These are phyloP conservation scores for Mycena citricolor DNA, from an alignment of 1,284 basidiomycete genomes.

Conservation along the genomic window DNA sequence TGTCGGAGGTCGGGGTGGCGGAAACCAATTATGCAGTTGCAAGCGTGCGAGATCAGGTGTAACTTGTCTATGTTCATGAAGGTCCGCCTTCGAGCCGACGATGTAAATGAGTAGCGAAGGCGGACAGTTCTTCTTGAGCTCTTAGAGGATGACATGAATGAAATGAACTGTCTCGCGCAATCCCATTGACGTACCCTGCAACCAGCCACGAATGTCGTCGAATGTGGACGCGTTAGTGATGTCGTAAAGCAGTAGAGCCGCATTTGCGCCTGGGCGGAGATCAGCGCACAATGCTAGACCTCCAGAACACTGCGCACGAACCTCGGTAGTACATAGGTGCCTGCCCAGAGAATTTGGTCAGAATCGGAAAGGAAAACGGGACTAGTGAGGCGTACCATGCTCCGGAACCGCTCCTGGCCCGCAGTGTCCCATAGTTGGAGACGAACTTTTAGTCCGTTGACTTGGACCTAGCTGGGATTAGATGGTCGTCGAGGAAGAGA, in stretches of 20 bases:
- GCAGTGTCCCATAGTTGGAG: constrained; percentile 94
- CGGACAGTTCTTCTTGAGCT: constrained; percentile 85
- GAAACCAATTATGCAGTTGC: constrained; percentile 82
- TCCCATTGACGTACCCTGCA: constrained; percentile 63
- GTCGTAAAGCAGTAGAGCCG: constrained; percentile 95
- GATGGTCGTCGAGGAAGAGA: neutral
- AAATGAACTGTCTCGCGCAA: constrained; percentile 22
- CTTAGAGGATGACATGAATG: constrained; percentile 44
- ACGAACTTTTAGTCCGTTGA: constrained; percentile 87
- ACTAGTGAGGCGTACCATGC: constrained; percentile 65
- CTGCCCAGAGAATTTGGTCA: constrained; percentile 41
- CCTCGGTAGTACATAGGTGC: constrained; percentile 99
- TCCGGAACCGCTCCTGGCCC: constrained; percentile 95
- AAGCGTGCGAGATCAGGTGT: constrained; percentile 78
- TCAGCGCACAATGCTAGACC: constrained; percentile 24
- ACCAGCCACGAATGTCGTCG: constrained; percentile 90
- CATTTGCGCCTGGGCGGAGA: constrained; percentile 70
- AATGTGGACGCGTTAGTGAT: constrained; percentile 91
- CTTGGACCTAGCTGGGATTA: constrained; percentile 44
- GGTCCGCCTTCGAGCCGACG: constrained; percentile 87
- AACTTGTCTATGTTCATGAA: constrained; percentile 68
- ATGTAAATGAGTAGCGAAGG: constrained; percentile 88
- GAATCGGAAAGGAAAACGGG: constrained; percentile 22
- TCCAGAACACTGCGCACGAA: constrained; percentile 23
- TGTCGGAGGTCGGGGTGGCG: constrained; percentile 66